Evolutionary conservation across 352 stramenopile species (phyloP).

Genomic region (Aphanomyces invadans): DNA sequence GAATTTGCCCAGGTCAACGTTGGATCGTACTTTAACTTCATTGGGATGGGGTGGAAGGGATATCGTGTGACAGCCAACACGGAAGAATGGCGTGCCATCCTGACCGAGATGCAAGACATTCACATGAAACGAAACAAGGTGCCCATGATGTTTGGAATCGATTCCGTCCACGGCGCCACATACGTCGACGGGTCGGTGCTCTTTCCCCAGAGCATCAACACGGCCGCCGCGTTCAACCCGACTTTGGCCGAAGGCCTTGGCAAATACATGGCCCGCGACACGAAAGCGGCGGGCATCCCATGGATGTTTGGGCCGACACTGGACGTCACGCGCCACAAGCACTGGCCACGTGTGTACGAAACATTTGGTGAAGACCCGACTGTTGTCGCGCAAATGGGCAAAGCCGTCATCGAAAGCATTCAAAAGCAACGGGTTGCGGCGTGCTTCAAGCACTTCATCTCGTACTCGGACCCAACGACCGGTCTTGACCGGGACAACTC

Average conservation of each 20-base stretch:
- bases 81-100: slow-evolving; percentile 57
- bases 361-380: slow-evolving; percentile 90
- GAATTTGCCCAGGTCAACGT: slow-evolving; percentile 71
- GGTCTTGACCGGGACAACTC: slow-evolving; percentile 69
- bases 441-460: slow-evolving; percentile 87
- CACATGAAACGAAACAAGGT: slow-evolving; percentile 42
- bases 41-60: slow-evolving; percentile 26
- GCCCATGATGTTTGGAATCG: slow-evolving; percentile 85
- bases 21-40: slow-evolving; percentile 86
- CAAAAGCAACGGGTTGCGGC: slow-evolving; percentile 61
- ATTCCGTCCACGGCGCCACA: slow-evolving; percentile 86
- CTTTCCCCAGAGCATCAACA: slow-evolving; percentile 82
- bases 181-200: slow-evolving; percentile 79
- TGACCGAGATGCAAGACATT: slow-evolving; percentile 73
- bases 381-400: slow-evolving; percentile 63
- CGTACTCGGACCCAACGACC: slow-evolving; percentile 60
- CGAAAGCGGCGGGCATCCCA: slow-evolving; percentile 71
- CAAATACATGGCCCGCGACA: slow-evolving; percentile 74
- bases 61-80: slow-evolving; percentile 25
- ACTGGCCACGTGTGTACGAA: slow-evolving; percentile 88
- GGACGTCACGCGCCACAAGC: slow-evolving; percentile 77
- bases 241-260: slow-evolving; percentile 64
- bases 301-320: slow-evolving; percentile 89
- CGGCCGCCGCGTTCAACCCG: slow-evolving; percentile 83
- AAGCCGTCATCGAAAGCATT: slow-evolving; percentile 64